Base-by-base conservation (phyloP, 73 alveolate species). In the Breviolum minutum region DNA sequence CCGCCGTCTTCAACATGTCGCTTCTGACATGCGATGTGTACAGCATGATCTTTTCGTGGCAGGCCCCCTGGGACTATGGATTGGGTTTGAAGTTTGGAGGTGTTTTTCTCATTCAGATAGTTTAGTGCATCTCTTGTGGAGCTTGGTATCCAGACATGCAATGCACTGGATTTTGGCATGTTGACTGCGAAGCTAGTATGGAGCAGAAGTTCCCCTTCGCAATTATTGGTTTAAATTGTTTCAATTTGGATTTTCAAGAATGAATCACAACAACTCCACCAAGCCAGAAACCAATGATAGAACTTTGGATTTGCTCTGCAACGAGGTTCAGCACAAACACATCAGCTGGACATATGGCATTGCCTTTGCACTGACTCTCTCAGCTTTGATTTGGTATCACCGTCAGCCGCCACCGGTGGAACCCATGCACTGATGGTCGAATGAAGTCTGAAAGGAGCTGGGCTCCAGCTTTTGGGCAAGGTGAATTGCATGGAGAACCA, bases 1-100 rank as follows among this genome's bases (percentile, higher is more conserved):
- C 98, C 14, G 98, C 98, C 22, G 91, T 92, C 81, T 92, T 92
- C 98, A 92, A 92, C 83, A 92, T 92, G 98, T 92, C 98, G 26
- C 66, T 92, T 88, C 90, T 92, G 66, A 92, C 98, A 30, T 92
- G 98, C 66, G 98, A 92, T 16, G 91, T 92, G 98, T 92, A 92
- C 98, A 92, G 98, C 98, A 92, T 92, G 68, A 40, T 92, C 24
- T 92, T 92, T 84, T 74, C 98, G 48, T 92, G 98, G 98, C 89
- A 92, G 98, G 97, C 69, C 71, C 71, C 27, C 60, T 32, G 90
- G 90, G 62, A 61, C 24, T 14, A 61, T 7, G 17, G 29, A 12
- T n/a, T 76, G 85, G 11, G 20, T 10, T 30, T 71, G 26, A 30
- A 20, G 12, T 71, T 26, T 20, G 26, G 81, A 0, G 26, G 81